Base-by-base conservation (phyloP, 2,329 filamentous ascomycete genomes). In the Fusarium bactridioides region DNA sequence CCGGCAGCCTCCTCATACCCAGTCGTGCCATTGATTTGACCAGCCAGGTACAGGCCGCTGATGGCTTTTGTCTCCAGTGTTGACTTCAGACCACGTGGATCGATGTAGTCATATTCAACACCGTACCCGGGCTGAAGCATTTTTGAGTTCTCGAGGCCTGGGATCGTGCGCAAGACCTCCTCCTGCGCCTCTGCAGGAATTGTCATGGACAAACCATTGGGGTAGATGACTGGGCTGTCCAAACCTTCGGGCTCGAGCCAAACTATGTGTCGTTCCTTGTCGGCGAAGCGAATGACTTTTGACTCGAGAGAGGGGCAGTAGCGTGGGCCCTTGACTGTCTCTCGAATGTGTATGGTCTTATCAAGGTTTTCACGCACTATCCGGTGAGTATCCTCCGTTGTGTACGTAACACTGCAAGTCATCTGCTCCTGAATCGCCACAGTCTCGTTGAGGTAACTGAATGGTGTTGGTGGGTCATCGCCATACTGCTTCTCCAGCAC, bases 241-340 rank as follows among this genome's bases (percentile, higher is more conserved):
- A 98, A 97, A 5, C 96, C 96, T 85, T 99, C 96, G 0, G 95
- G 96, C 80, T 99, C 96, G 19, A 99, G 89, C 96, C 96, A 99
- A 61, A 99, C 92, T 73, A 97, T 93, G 77, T 99, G 96, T 10
- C 87, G 87, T 25, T 91, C 84, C 79, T 94, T 96, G 70, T 96
- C 88, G 8, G 90, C 86, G 79, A 99, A 99, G 13, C 93, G 91
- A 48, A 98, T 92, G 55, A 99, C 88, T 81, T 99, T 99, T 21
- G 94, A 94, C 82, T 99, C 96, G 8, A 99, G 85, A 0, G 95
- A 98, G 6, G 96, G 96, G 78, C 96, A 99, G 79, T 99, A 99
- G 67, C 96, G 89, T 2, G 96, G 96, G 0, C 96, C 96, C 78
- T 94, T 96, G 58, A 99, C 93, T 0, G 94, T 95, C 81, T 99